Evolutionary conservation across 2,329 filamentous ascomycete genomes (phyloP), one percentile per base, ranked within the genome.

Genomic region (Botrytis pseudocinerea): DNA sequence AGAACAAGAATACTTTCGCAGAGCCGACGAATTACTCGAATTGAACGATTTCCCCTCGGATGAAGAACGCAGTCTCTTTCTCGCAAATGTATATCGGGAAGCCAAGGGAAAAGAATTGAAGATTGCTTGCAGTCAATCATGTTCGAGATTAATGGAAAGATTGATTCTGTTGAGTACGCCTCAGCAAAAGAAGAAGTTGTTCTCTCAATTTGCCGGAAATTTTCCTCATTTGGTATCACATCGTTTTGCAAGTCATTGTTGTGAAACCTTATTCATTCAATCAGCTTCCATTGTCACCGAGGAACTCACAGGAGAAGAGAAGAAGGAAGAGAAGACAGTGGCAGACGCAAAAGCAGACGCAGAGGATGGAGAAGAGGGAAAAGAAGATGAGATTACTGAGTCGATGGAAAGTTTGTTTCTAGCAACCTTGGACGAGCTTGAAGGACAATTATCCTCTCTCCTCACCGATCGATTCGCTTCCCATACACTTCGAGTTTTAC

Each of bases 181-280:
- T 46, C 84, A 85, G 28, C 96, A 98, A 83, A 91, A 97, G 82
- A 97, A 97, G 85, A 87, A 87, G 65, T 84, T 99, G 32, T 98
- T 98, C 81, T 88, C 89, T 76, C 93, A 92, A 62, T 98, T 98
- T 82, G 90, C 87, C 32, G 91, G 92, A 48, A 93, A 98, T 82
- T 97, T 98, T 82, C 85, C 95, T 73, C 92, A 95, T 78, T 88
- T 99, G 42, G 91, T 98, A 69, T 95, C 97, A 81, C 96, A 99
- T 83, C 92, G 96, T 28, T 99, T 99, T 80, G 96, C 96, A 8
- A 97, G 95, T 74, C 96, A 99, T 84, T 98, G 95, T 83, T 98
- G 95, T 81, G 96, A 99, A 84, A 93, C 93, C 40, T 87, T 99
- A 46, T 98, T 99, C 82, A 85, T 95, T 66, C 90, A 93, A 76